A percentile compares a stretch with the other conserved stretches of the same genome.
Evolutionary conservation across 2,329 filamentous ascomycete species (phyloP).

Genomic region (Ophiocordyceps robertsii): DNA sequence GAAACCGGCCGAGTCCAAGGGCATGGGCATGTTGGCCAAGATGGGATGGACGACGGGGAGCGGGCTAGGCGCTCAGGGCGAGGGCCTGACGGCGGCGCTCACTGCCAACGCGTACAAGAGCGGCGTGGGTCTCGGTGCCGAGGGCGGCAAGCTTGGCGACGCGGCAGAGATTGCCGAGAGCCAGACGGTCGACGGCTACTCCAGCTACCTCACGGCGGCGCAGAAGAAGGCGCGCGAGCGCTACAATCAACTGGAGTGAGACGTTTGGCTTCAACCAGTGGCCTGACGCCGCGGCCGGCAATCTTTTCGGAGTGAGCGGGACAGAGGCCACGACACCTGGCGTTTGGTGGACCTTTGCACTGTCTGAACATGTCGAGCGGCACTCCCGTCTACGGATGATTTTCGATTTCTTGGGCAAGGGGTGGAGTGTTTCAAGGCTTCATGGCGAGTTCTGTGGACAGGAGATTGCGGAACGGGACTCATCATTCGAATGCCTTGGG

Average conservation of each 20-base stretch:
- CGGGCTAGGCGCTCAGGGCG: slow-evolving; percentile 49
- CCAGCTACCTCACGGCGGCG: slow-evolving; percentile 49
- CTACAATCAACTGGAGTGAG: slow-evolving; percentile 38
- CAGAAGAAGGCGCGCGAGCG: slow-evolving; percentile 54
- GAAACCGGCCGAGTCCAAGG: slow-evolving; percentile 34
- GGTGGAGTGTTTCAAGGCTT: too few relatives aligned
- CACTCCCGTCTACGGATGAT: too few relatives aligned
- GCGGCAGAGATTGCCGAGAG: slow-evolving; percentile 49
- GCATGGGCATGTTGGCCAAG: slow-evolving; percentile 54
- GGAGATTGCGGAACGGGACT: too few relatives aligned
- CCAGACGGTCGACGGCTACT: slow-evolving; percentile 45
- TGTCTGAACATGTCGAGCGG: too few relatives aligned
- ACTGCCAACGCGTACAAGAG: slow-evolving; percentile 51
- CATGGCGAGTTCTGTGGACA: too few relatives aligned
- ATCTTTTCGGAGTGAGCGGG: not conserved
- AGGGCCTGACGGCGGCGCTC: slow-evolving; percentile 50
- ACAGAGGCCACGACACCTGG: too few relatives aligned
- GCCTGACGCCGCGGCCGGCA: not conserved
- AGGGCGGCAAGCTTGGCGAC: slow-evolving; percentile 57
- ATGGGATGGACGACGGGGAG: slow-evolving; percentile 58
- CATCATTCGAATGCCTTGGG: too few relatives aligned
- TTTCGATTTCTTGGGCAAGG: too few relatives aligned
- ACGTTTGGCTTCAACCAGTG: not conserved
- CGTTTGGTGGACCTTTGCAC: too few relatives aligned
- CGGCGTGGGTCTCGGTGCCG: slow-evolving; percentile 56